Conservation (phyloP, 139 green algal species). For the Chloropicon primus region DNA sequence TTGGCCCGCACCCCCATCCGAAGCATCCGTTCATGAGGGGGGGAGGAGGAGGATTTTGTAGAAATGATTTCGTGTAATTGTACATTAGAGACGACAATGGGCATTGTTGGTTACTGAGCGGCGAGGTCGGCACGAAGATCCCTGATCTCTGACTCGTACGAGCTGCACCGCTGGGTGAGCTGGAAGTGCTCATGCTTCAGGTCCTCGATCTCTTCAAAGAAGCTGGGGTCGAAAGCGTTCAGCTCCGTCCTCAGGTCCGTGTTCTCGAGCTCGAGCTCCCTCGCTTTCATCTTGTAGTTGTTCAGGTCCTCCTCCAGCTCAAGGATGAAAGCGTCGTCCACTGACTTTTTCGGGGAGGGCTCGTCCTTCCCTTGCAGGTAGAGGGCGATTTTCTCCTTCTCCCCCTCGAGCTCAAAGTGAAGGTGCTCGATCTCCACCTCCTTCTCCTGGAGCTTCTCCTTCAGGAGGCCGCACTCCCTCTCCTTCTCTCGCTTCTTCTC, state of each 20-base stretch:
- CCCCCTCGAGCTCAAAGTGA: background rate
- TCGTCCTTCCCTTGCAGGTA: background rate
- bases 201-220: constrained; percentile 68
- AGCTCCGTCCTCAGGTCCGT: constrained; percentile 50
- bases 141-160: constrained; percentile 15
- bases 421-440: constrained; percentile 20
- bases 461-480: constrained; percentile 1
- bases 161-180: constrained; percentile 18
- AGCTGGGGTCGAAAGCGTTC: constrained; percentile 52
- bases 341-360: background rate
- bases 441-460: constrained; percentile 24
- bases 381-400: background rate
- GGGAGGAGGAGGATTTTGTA: too few relatives aligned
- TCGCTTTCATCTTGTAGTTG: background rate
- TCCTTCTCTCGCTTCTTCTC: constrained; percentile 8
- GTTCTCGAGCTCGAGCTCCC: constrained; percentile 47
- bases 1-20: too few relatives aligned
- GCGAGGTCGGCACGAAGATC: too few relatives aligned
- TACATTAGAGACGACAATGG: too few relatives aligned
- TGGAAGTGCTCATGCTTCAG: constrained; percentile 45
- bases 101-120: too few relatives aligned
- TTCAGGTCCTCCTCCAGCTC: constrained; percentile 25
- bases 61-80: too few relatives aligned
- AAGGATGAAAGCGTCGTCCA: background rate
- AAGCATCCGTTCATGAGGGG: too few relatives aligned